Conservation (phyloP, 1,284 basidiomycete species). For the Ganoderma sinense region DNA sequence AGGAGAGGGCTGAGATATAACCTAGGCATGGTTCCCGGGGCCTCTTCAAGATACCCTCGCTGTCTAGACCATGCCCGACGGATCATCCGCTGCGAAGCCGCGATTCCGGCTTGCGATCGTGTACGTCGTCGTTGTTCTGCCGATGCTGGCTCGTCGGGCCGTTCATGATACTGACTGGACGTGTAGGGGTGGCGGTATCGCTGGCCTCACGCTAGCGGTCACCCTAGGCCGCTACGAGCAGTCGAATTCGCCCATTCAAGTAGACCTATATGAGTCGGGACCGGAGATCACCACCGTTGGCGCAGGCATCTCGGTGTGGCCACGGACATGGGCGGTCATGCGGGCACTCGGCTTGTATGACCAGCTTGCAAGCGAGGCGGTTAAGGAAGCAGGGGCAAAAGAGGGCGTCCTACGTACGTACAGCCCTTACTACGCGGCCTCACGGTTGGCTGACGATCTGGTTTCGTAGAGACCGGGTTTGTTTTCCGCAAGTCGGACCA, state of each 20-base stretch:
- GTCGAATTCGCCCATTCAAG: conserved; percentile 34
- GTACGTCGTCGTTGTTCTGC: conserved; percentile 3
- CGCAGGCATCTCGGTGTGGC: conserved; percentile 48
- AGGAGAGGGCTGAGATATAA: neutral
- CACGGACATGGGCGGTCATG: conserved; percentile 47
- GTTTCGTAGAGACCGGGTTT: conserved; percentile 24
- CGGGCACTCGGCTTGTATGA: conserved; percentile 44
- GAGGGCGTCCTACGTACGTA: conserved; percentile 13
- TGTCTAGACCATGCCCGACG: conserved; percentile 7
- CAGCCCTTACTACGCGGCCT: neutral
- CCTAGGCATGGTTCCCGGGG: neutral
- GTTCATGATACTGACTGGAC: neutral
- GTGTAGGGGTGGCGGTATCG: conserved; percentile 46
- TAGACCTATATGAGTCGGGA: conserved; percentile 46
- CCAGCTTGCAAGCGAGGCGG: conserved; percentile 37
- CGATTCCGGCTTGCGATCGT: conserved; percentile 27
- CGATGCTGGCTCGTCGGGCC: neutral
- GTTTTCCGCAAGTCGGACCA: conserved; percentile 31
- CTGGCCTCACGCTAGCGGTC: conserved; percentile 46
- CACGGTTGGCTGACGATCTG: too few species aligned
- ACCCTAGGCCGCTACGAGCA: conserved; percentile 40
- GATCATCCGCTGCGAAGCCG: conserved; percentile 1
- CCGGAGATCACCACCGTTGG: conserved; percentile 46
- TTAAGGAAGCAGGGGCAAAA: conserved; percentile 22
- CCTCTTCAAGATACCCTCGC: neutral